Percentiles rank a stretch among this genome's conserved stretches.
Evolutionary conservation across 2,329 filamentous ascomycete species (phyloP).

Genomic region (Scytalidium lignicola): DNA sequence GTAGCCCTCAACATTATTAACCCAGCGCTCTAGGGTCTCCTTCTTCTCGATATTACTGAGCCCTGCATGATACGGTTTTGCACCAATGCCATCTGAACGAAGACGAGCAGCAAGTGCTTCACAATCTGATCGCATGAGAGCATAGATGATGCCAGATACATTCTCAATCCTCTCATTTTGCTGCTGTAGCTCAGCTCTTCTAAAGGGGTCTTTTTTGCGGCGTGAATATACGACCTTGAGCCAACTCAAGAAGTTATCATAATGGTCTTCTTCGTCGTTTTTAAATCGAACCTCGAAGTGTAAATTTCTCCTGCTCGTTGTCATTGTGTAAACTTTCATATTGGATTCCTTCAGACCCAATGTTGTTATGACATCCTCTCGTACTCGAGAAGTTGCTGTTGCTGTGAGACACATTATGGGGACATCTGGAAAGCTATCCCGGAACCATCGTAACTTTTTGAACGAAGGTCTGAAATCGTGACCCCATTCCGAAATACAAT

Average conservation of each 20-base stretch:
- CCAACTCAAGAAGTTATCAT: conserved; percentile 72
- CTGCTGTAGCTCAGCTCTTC: conserved; percentile 53
- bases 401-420: conserved; percentile 92
- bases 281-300: conserved; percentile 89
- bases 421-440: conserved; percentile 72
- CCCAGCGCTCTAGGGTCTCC: conserved; percentile 66
- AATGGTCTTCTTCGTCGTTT: conserved; percentile 66
- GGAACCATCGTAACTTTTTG: conserved; percentile 82
- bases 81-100: conserved; percentile 64
- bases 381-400: conserved; percentile 76
- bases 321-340: conserved; percentile 74
- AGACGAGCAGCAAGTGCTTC: conserved; percentile 64
- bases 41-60: conserved; percentile 64
- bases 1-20: conserved; percentile 68
- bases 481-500: conserved; percentile 97
- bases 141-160: conserved; percentile 76
- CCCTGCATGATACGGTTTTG: conserved; percentile 68
- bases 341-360: conserved; percentile 61
- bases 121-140: conserved; percentile 68
- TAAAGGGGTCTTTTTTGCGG: conserved; percentile 50
- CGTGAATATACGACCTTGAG: conserved; percentile 67
- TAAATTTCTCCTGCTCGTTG: conserved; percentile 76
- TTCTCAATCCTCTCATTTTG: conserved; percentile 53
- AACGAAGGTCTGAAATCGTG: conserved; percentile 96
- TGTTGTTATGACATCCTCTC: conserved; percentile 74